Conservation (phyloP, 192 early-diverging fungal species). For the Coemansia sp. region DNA sequence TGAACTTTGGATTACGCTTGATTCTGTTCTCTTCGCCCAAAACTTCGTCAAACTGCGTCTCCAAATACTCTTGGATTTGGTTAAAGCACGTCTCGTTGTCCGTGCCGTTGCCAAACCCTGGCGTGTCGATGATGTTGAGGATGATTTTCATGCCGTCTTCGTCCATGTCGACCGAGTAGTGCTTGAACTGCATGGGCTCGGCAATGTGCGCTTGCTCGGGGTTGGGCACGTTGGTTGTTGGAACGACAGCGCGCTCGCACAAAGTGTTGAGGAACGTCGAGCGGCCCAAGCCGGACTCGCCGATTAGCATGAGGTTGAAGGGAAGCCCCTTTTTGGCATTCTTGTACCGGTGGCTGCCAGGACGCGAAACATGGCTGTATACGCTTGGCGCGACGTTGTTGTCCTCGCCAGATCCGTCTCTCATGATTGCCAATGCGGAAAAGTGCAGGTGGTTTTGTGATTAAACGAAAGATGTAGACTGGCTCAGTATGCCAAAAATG, state of each 20-base stretch:
- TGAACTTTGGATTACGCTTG: conserved; percentile 85
- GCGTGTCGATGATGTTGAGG: conserved; percentile 97
- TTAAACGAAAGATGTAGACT: neutral
- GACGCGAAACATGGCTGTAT: conserved; percentile 53
- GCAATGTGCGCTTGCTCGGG: conserved; percentile 79
- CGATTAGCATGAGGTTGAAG: conserved; percentile 97
- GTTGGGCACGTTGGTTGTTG: conserved; percentile 63
- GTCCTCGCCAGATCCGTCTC: conserved; percentile 54
- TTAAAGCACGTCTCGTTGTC: conserved; percentile 92
- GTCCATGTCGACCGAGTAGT: conserved; percentile 91
- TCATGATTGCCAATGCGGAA: conserved; percentile 1
- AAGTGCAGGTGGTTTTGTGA: neutral
- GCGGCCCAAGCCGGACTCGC: conserved; percentile 92
- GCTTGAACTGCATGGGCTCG: conserved; percentile 87
- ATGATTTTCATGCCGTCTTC: conserved; percentile 97
- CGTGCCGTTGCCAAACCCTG: conserved; percentile 96
- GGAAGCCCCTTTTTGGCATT: conserved; percentile 94
- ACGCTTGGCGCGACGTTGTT: conserved; percentile 55
- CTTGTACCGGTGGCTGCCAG: conserved; percentile 75
- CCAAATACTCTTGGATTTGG: conserved; percentile 91
- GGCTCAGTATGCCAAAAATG: neutral
- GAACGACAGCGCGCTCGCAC: conserved; percentile 78
- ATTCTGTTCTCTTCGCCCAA: conserved; percentile 85
- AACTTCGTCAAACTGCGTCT: conserved; percentile 92
- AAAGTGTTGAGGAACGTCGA: conserved; percentile 99